phyloP scores from a whole-genome alignment of 208 protist genomes.

The Crithidia fasciculata region DNA sequence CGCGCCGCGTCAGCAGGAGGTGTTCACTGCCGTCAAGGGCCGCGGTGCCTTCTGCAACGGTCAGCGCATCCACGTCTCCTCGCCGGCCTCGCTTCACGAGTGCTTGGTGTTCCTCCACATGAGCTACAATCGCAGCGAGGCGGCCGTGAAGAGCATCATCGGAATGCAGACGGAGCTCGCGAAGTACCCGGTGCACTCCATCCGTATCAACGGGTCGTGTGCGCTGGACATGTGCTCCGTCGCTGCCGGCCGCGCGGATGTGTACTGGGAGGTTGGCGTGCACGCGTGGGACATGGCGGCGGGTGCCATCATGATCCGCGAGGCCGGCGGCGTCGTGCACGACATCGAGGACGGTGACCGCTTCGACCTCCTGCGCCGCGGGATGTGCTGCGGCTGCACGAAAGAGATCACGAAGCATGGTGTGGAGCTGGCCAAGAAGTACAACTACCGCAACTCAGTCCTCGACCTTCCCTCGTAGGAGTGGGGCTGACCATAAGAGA shows the following conservation, averaged over 20 bases:
- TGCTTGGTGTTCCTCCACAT: conserved; percentile 75
- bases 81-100: conserved; percentile 40
- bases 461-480: not conserved
- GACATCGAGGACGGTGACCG: conserved; percentile 71
- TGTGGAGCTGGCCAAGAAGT: conserved; percentile 60
- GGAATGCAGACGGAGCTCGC: conserved; percentile 69
- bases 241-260: conserved; percentile 71
- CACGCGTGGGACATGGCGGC: conserved; percentile 83
- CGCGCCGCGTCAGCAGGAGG: conserved; percentile 77
- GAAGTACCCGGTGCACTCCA: conserved; percentile 64
- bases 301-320: conserved; percentile 80
- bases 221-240: conserved; percentile 91
- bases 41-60: conserved; percentile 89
- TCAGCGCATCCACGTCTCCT: conserved; percentile 82
- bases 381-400: conserved; percentile 74
- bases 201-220: conserved; percentile 74
- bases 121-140: conserved; percentile 53
- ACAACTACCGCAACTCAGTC: conserved; percentile 55
- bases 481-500: too few relatives aligned
- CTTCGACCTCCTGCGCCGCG: conserved; percentile 60
- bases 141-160: conserved; percentile 56
- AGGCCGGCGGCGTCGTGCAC: conserved; percentile 90
- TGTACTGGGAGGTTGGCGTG: conserved; percentile 83
- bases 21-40: conserved; percentile 79
- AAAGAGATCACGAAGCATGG: conserved; percentile 55